phyloP scores from a whole-genome alignment of 1,284 basidiomycete species.

The Ganoderma resinaceum region DNA sequence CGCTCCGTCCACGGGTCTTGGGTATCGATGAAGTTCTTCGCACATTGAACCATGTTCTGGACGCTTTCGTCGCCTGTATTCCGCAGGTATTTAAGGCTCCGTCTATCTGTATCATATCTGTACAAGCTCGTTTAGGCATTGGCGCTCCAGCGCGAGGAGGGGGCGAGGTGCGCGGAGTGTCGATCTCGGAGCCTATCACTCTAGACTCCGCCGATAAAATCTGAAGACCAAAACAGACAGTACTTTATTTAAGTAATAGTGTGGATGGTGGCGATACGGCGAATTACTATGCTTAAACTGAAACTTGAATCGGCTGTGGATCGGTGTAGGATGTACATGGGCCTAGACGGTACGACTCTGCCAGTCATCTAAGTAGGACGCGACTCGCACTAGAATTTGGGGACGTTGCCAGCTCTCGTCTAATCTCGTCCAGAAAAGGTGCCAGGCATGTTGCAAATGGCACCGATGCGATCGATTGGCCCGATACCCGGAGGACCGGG shows the following conservation, averaged over 20 bases:
- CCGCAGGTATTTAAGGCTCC: background rate
- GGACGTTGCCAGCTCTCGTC: background rate
- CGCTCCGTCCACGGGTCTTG: constrained; percentile 3
- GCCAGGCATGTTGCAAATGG: background rate
- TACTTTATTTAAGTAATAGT: background rate
- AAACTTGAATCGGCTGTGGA: background rate
- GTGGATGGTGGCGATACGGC: background rate
- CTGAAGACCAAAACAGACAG: background rate
- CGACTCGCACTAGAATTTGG: background rate
- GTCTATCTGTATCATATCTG: constrained; percentile 5
- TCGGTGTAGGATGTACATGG: background rate
- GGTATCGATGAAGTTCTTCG: background rate
- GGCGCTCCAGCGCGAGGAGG: background rate
- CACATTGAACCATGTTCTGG: background rate
- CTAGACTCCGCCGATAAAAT: background rate
- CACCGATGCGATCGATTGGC: background rate
- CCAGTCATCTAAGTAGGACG: background rate
- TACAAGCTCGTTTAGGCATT: background rate
- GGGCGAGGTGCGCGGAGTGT: background rate
- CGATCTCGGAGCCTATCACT: background rate
- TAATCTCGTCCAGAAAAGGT: background rate
- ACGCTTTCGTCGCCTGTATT: background rate
- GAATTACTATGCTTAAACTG: constrained; percentile 5
- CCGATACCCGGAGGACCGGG: background rate
- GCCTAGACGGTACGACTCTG: background rate